These are phyloP conservation scores for Rutstroemia sp. DNA, from an alignment of 2,329 filamentous ascomycete species.

Conservation along the genomic window DNA sequence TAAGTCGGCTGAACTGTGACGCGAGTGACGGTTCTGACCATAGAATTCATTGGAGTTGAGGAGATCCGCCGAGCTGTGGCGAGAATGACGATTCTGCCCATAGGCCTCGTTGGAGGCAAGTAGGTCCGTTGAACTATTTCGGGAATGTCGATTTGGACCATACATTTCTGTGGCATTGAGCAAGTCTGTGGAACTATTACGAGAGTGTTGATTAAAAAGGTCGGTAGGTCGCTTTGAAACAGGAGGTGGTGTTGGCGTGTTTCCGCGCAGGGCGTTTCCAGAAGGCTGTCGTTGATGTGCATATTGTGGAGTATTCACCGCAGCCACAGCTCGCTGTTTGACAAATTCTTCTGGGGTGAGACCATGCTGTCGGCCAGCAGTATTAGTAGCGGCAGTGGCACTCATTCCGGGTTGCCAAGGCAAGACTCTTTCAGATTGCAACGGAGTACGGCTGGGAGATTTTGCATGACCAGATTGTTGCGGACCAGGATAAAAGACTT, in stretches of 20 bases:
- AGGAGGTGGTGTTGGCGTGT: slow-evolving; percentile 38
- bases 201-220: slow-evolving; percentile 27
- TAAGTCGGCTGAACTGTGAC: slow-evolving; percentile 38
- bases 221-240: slow-evolving; percentile 39
- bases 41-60: neutral
- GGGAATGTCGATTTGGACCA: slow-evolving; percentile 31
- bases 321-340: slow-evolving; percentile 61
- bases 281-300: slow-evolving; percentile 53
- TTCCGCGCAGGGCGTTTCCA: slow-evolving; percentile 38
- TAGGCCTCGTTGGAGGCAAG: neutral
- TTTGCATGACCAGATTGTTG: slow-evolving; percentile 2
- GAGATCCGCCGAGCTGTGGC: neutral
- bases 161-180: slow-evolving; percentile 36
- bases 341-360: slow-evolving; percentile 79
- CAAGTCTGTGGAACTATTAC: slow-evolving; percentile 33
- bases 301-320: slow-evolving; percentile 47
- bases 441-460: slow-evolving; percentile 39
- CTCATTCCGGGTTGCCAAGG: slow-evolving; percentile 71
- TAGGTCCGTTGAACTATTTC: slow-evolving; percentile 21
- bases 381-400: slow-evolving; percentile 37
- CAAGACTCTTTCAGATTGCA: slow-evolving; percentile 56
- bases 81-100: neutral
- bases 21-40: neutral
- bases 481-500: slow-evolving; percentile 14
- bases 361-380: slow-evolving; percentile 36